Conservation (phyloP, 768 basidiomycete species). For the Podaxis sp. region DNA sequence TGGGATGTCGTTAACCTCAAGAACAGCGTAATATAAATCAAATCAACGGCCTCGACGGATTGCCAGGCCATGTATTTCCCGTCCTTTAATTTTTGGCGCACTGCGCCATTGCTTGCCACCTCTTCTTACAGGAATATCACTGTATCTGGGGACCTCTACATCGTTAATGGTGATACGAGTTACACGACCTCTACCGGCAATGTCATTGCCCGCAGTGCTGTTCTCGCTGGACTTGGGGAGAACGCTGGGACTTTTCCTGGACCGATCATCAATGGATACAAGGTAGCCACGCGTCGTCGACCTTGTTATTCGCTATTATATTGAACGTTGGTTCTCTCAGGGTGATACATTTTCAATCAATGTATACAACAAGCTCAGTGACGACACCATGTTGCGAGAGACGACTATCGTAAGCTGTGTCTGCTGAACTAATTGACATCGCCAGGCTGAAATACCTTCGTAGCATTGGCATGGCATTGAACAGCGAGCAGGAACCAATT, state of each 20-base stretch:
- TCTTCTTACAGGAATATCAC: not conserved
- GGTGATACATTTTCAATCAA: constrained; percentile 45
- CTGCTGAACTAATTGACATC: not conserved
- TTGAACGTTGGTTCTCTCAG: constrained; percentile 9
- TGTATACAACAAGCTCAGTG: constrained; percentile 43
- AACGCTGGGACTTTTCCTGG: constrained; percentile 21
- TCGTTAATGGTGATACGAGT: not conserved
- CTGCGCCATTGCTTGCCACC: not conserved
- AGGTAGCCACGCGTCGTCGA: constrained; percentile 17
- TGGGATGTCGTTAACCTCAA: not conserved
- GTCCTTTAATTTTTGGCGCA: not conserved
- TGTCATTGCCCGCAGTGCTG: not conserved
- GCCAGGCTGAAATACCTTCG: not conserved
- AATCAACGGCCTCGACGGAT: not conserved
- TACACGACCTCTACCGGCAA: not conserved
- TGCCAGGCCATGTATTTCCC: not conserved
- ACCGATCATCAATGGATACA: constrained; percentile 26
- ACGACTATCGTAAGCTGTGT: constrained; percentile 46
- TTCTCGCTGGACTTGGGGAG: constrained; percentile 13
- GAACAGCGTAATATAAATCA: not conserved
- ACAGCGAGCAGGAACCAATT: constrained; percentile 30
- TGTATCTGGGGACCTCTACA: not conserved
- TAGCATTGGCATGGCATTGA: constrained; percentile 49
- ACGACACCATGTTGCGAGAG: constrained; percentile 44
- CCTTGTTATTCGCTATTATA: not conserved